Base-by-base conservation (phyloP, 73 alveolate species). In the Blepharisma stoltei region DNA sequence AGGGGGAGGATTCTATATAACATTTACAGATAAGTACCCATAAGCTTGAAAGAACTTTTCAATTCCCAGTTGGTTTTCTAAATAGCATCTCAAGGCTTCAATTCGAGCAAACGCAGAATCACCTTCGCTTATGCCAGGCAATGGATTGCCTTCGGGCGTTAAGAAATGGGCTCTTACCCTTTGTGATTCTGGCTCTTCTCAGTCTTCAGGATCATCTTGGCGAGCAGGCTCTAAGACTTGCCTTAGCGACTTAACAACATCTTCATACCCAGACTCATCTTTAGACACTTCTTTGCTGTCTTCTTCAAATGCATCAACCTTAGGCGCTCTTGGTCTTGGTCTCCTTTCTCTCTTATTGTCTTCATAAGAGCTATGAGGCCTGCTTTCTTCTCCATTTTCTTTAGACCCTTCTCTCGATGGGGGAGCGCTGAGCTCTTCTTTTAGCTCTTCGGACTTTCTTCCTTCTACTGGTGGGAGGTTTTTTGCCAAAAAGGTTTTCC, bases 1-100 rank as follows among this genome's bases (percentile, higher is more conserved):
- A 20, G 18, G 48, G 6, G 41, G 60, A 20, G 81, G 25, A 21
- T 75, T 75, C 81, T 71, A 54, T 6, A 68, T 67, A 76, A 23
- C 0, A 23, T 14, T 23, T 82, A 78, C 79, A 84, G 25, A 18
- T 21, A 14, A 44, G 66, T 81, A 82, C 47, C 55, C 54, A 78
- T 92, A 92, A 25, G 94, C 97, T 37, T 86, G 86, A 25, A 92
- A 75, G 70, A 89, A 92, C n/a, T 55, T 47, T 41, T 55, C 88
- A 46, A 77, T 90, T 41, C 97, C 95, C 69, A 92, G 77, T 55
- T 83, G 32, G 18, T 70, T 54, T 71, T 92, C 97, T 54, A 92
- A 78, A 71, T 92, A 92, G 27, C 87, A 92, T 76, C 97, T 89
- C 60, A 92, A 70, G 1, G 95, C 94, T 80, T 92, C 97, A 25